Evolutionary conservation across 768 basidiomycete species (phyloP).

Genomic region (Lanmaoa rubissima): DNA sequence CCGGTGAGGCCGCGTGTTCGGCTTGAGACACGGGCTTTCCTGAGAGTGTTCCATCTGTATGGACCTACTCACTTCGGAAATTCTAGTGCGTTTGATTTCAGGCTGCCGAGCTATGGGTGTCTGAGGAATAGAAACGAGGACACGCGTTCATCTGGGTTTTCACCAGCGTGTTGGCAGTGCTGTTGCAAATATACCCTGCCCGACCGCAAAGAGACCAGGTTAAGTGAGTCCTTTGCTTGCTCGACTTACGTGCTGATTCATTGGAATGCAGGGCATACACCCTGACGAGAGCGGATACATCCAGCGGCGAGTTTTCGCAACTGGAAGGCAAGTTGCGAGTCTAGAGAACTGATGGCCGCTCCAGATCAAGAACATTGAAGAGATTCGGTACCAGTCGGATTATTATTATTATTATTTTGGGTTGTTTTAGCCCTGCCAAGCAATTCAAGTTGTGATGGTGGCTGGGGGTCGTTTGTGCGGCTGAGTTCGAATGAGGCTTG

Average conservation of each 20-base stretch:
- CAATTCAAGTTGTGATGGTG: constrained; percentile 13
- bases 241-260: neutral
- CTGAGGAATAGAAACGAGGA: neutral
- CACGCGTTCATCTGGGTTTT: neutral
- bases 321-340: constrained; percentile 48
- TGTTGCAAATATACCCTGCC: constrained; percentile 65
- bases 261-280: constrained; percentile 36
- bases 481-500: constrained; percentile 26
- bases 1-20: constrained; percentile 36
- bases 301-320: constrained; percentile 63
- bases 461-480: constrained; percentile 8
- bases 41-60: constrained; percentile 72
- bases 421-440: neutral
- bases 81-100: constrained; percentile 28
- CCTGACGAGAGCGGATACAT: constrained; percentile 59
- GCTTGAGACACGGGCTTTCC: neutral
- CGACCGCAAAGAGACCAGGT: constrained; percentile 51
- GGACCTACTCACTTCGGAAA: constrained; percentile 62
- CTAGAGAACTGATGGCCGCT: neutral
- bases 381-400: too few relatives aligned
- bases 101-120: constrained; percentile 62
- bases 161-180: constrained; percentile 38
- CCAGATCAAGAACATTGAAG: constrained; percentile 25
- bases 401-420: neutral
- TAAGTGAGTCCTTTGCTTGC: constrained; percentile 30